Base-by-base conservation (phyloP, 176 grass and related monocot species). In the Zea mays region DNA sequence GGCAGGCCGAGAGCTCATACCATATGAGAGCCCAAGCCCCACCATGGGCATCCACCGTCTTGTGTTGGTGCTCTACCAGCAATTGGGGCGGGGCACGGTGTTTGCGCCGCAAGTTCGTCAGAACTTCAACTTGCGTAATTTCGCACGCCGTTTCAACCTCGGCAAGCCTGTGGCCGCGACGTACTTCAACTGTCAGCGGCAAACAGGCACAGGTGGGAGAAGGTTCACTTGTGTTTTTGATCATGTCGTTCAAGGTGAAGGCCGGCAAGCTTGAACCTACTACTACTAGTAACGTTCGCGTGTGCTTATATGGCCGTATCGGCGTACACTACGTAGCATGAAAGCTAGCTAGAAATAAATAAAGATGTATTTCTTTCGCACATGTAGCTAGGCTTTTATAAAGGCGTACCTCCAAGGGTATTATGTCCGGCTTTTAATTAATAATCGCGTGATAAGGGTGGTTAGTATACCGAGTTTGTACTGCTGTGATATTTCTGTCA, bases 111-210 rank as follows among this genome's bases (percentile, higher is more conserved):
- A 81, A 44, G 65, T 78, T 33, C 88, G 90, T 16, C 86, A 97
- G 10, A 91, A 93, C 81, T 97, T 97, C 79, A 91, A 65, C 72
- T 40, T 76, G 5, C 92, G 77, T 62, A 83, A 68, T 33, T 97
- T 97, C 4, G 86, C 86, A 0, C 83, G 45, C 8, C 77, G 81
- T 34, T 79, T 83, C 80, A 88, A 93, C 71, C 80, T 97, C 8
- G 86, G 88, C 52, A 80, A 70, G 15, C 90, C 93, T 0, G 88
- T 93, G 3, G 93, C 93, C 2, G 87, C 90, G 0, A 34, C 60
- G 14, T 97, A 85, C 76, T 93, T 87, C 49, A 86, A 91, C 21
- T 97, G 93, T 37, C 93, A 97, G 81, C 87, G 93, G 21, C 86
- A 88, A 16, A 52, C 88, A 1, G 93, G 93, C 69, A 80, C 88